Evolutionary conservation across 345 rosid species (phyloP).

Genomic region (Boechera divaricarpa): DNA sequence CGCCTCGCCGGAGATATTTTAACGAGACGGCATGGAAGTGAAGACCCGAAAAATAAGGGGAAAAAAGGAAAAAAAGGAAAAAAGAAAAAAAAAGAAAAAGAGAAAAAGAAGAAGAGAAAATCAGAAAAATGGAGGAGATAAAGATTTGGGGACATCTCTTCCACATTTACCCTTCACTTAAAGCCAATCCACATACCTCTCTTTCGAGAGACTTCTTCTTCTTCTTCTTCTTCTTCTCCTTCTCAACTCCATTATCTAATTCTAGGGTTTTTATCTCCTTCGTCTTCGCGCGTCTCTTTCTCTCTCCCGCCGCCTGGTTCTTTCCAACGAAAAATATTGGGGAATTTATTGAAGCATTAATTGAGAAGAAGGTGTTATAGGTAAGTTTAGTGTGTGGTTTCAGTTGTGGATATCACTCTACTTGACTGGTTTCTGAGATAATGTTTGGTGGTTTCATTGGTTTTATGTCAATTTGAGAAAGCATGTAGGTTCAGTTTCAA

Average conservation of each 20-base stretch:
- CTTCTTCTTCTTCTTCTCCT: slow-evolving; percentile 26
- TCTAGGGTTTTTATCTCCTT: slow-evolving; percentile 42
- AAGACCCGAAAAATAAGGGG: neutral
- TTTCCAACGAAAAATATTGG: neutral
- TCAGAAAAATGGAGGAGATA: slow-evolving; percentile 54
- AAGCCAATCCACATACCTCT: slow-evolving; percentile 22
- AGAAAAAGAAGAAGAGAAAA: slow-evolving; percentile 35
- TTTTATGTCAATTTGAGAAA: slow-evolving; percentile 7
- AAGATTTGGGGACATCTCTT: slow-evolving; percentile 39
- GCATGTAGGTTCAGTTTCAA: neutral
- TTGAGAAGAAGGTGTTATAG: neutral
- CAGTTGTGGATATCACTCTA: slow-evolving; percentile 4
- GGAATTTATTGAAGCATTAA: neutral
- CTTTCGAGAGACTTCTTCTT: slow-evolving; percentile 42
- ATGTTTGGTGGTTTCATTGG: neutral
- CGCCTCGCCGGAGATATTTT: slow-evolving; percentile 29
- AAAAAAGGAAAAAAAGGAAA: neutral
- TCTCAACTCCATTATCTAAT: slow-evolving; percentile 7
- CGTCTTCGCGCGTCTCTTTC: slow-evolving; percentile 19
- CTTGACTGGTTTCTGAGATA: slow-evolving; percentile 1
- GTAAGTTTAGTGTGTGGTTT: slow-evolving; percentile 3
- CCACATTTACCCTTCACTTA: slow-evolving; percentile 46
- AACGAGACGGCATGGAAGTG: slow-evolving; percentile 26
- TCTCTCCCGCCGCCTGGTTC: slow-evolving; percentile 6
- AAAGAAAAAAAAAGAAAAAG: neutral